Percentiles rank a stretch among this genome's conserved stretches.
Evolutionary conservation across 2,329 filamentous ascomycete genomes (phyloP).

Genomic region (Zymoseptoria pseudotritici): DNA sequence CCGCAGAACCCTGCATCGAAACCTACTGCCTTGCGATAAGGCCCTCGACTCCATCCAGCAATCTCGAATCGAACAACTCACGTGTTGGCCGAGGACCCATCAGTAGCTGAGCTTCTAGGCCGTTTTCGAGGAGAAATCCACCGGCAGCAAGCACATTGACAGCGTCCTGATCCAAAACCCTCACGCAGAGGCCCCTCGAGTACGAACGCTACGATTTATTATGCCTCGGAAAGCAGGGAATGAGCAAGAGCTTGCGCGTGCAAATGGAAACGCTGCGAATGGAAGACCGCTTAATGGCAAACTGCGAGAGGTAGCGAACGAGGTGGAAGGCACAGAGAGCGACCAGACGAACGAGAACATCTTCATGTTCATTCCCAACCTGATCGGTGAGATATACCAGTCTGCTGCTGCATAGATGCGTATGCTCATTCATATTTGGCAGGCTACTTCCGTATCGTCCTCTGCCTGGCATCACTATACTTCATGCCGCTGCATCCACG

Average conservation of each 20-base stretch:
- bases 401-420: not conserved
- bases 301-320: constrained; percentile 7
- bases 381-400: constrained; percentile 38
- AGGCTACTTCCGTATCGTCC: constrained; percentile 46
- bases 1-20: not conserved
- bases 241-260: constrained; percentile 11
- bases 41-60: not conserved
- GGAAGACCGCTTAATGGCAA: constrained; percentile 16
- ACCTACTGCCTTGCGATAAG: not conserved
- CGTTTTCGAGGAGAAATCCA: not conserved
- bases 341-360: constrained; percentile 42
- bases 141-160: not conserved
- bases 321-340: constrained; percentile 2
- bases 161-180: not conserved
- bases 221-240: constrained; percentile 1
- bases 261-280: constrained; percentile 9
- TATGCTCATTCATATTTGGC: not conserved
- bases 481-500: constrained; percentile 99
- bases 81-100: not conserved
- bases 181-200: not conserved
- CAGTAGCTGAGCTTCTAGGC: not conserved
- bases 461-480: constrained; percentile 83
- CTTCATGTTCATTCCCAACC: constrained; percentile 47
- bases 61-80: not conserved
- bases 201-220: not conserved